These are phyloP conservation scores for Excoecaria agallocha DNA, from an alignment of 345 rosid genomes.

Conservation along the genomic window DNA sequence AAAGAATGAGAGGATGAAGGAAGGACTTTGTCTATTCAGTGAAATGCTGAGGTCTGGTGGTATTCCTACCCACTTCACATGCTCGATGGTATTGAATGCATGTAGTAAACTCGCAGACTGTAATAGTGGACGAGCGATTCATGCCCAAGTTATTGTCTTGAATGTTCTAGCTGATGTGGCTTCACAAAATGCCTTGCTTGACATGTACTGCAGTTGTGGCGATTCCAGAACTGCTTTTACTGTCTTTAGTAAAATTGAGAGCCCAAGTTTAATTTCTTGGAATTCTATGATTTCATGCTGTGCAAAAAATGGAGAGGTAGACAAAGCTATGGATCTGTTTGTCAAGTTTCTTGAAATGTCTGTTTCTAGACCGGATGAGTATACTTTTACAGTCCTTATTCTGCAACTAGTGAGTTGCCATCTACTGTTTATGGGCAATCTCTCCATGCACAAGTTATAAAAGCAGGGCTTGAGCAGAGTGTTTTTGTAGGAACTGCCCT, in stretches of 20 bases:
- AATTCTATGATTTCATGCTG: conserved; percentile 73
- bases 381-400: conserved; percentile 68
- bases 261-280: conserved; percentile 71
- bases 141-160: conserved; percentile 50
- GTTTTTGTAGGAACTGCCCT: conserved; percentile 65
- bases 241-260: conserved; percentile 46
- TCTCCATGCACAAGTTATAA: conserved; percentile 59
- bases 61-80: conserved; percentile 61
- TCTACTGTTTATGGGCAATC: conserved; percentile 48
- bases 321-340: conserved; percentile 53
- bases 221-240: conserved; percentile 39
- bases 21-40: conserved; percentile 43
- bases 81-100: conserved; percentile 66
- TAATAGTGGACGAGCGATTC: conserved; percentile 44
- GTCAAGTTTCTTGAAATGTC: conserved; percentile 35
- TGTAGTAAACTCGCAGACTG: conserved; percentile 52
- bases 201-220: conserved; percentile 74
- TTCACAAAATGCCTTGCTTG: conserved; percentile 72
- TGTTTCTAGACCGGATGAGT: conserved; percentile 63
- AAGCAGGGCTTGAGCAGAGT: conserved; percentile 49
- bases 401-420: conserved; percentile 42
- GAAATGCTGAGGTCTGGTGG: conserved; percentile 52
- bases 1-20: conserved; percentile 53
- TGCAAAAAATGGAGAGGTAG: conserved; percentile 58
- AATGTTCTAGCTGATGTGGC: conserved; percentile 48